Conservation (phyloP, 768 basidiomycete genomes). For the Termitomyces heimii region DNA sequence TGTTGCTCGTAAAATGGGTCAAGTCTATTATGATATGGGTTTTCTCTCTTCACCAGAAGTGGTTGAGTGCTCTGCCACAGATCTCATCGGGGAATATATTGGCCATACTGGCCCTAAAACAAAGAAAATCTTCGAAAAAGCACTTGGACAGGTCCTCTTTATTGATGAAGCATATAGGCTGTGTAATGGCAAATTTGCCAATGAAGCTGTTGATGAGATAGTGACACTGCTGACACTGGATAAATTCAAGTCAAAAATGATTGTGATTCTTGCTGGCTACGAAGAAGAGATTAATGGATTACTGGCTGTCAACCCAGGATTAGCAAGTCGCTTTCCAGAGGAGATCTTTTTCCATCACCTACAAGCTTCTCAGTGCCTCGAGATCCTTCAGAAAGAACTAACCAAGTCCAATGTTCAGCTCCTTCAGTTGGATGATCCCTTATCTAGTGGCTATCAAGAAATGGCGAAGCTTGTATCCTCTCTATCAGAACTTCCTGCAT, state of each 20-base stretch:
- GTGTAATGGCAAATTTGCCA: slow-evolving; percentile 34
- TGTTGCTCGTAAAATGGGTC: slow-evolving; percentile 53
- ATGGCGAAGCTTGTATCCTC: background rate
- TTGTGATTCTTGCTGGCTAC: slow-evolving; percentile 69
- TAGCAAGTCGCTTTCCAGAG: slow-evolving; percentile 65
- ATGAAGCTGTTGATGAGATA: slow-evolving; percentile 70
- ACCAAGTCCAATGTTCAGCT: background rate
- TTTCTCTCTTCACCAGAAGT: slow-evolving; percentile 43
- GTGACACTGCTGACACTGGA: slow-evolving; percentile 58
- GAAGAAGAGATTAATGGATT: slow-evolving; percentile 61
- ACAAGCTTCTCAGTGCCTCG: slow-evolving; percentile 19
- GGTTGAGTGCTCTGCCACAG: slow-evolving; percentile 62
- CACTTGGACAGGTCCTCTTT: background rate
- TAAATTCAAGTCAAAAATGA: slow-evolving; percentile 48
- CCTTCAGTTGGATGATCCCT: background rate
- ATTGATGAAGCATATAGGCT: background rate
- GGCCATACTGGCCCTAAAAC: background rate
- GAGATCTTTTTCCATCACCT: slow-evolving; percentile 52
- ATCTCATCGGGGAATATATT: slow-evolving; percentile 53
- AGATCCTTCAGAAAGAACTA: background rate
- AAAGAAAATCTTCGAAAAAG: background rate
- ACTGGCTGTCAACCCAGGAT: slow-evolving; percentile 51
- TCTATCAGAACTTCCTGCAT: background rate
- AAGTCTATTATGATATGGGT: slow-evolving; percentile 62
- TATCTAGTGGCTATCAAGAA: background rate